Evolutionary conservation across 164 flowering plant species (phyloP), one percentile per base, ranked within the genome.

Genomic region (Nymphaea colorata): DNA sequence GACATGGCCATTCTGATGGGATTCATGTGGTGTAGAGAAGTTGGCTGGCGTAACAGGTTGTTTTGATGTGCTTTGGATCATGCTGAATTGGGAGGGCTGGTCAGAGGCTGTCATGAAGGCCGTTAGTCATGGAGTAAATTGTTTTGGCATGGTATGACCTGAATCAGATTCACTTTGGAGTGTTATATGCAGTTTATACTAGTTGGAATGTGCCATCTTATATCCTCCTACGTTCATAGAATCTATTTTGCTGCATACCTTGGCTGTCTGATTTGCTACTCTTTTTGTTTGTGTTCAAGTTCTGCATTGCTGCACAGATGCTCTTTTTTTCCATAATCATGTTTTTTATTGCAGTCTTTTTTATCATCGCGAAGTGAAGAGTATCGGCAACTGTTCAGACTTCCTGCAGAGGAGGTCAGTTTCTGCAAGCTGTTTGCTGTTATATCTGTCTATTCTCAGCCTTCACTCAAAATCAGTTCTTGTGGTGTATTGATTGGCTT

Each of bases 341-440:
- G 0, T 5, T 64, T 64, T 41, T 64, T 11, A n/a, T 61, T 61
- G 63, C 41, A 61, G 25, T 6, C 41, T n/a, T 11, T 61, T 4
- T 72, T 67, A 4, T 62, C 70, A 44, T 65, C 78, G 71, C 87
- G 73, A 76, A 90, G 93, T 43, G 98, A 94, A 77, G 99, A 94
- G 73, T 94, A 90, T 73, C 82, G 99, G 44, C 91, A 81, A 17
- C 72, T 94, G 72, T 94, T 94, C 73, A 92, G 88, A 44, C 94
- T 94, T 67, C 97, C 96, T 42, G 72, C 85, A 8, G 96, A 89
- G 18, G 96, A 91, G 76, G 99, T 94, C 67, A 83, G 95, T 82
- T 62, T 62, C 25, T 62, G 59, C 10, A 8, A 55, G 10, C 16
- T 55, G 16, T 55, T 55, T 55, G 12, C 16, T 55, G 36, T 25